A percentile compares a stretch with the other conserved stretches of the same genome.
These are phyloP conservation scores for Aspergillus nidulans DNA, from an alignment of 495 filamentous ascomycete species.

Conservation along the genomic window DNA sequence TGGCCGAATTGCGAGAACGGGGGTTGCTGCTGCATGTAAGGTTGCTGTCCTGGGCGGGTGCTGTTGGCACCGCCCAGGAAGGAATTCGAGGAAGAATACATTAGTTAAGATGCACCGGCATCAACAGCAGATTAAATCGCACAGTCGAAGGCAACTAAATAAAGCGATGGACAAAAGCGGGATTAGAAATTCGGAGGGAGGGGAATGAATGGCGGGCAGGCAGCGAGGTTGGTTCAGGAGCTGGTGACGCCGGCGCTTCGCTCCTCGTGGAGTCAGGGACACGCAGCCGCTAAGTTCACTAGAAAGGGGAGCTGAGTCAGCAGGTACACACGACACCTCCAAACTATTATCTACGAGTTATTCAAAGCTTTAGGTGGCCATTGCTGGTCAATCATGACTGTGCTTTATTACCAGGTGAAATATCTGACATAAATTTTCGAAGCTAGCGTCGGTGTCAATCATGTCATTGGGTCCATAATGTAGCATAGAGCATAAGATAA, in stretches of 20 bases:
- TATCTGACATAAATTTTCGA: no score
- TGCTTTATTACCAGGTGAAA: no score
- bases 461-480: conserved; percentile 8
- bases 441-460: neutral
- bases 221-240: conserved; percentile 11
- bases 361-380: neutral
- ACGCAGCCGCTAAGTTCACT: conserved; percentile 9
- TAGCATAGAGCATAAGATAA: neutral
- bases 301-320: conserved; percentile 6
- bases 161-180: conserved; percentile 7
- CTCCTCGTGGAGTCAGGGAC: conserved; percentile 15
- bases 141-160: conserved; percentile 10
- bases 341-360: neutral
- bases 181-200: conserved; percentile 8
- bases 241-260: conserved; percentile 9
- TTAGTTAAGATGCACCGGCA: conserved; percentile 39
- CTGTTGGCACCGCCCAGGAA: conserved; percentile 73
- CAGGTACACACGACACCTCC: neutral
- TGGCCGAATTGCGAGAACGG: conserved; percentile 46
- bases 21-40: conserved; percentile 46
- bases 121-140: conserved; percentile 22
- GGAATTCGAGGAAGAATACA: conserved; percentile 87
- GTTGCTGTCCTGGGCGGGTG: conserved; percentile 63
- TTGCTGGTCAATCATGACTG: no score
- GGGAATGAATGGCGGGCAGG: conserved; percentile 3